These are phyloP conservation scores for Mrakia hoshinonis DNA, from an alignment of 768 basidiomycete genomes.

Conservation along the genomic window DNA sequence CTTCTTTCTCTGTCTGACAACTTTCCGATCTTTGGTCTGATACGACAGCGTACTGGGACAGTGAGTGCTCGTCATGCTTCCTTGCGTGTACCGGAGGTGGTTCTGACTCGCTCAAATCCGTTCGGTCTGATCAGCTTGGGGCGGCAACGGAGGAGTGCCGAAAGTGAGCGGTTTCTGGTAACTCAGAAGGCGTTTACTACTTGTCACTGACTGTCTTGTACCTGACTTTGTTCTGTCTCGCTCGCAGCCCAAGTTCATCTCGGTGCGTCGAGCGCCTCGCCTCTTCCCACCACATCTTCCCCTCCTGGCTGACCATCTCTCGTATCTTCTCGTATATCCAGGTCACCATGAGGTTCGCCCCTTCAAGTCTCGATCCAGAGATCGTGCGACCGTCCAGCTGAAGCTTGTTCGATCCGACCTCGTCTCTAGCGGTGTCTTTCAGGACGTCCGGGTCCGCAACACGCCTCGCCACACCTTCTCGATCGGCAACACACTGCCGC, in stretches of 20 bases:
- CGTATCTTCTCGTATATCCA: neutral
- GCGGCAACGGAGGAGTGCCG: too few species aligned
- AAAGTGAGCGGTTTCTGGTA: too few species aligned
- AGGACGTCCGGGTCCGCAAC: neutral
- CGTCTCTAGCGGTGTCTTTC: neutral
- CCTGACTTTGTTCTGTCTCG: neutral
- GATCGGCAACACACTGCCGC: neutral
- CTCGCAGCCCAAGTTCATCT: slow-evolving; percentile 8
- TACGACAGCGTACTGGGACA: too few species aligned
- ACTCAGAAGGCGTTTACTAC: neutral
- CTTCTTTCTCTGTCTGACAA: neutral
- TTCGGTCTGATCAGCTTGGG: too few species aligned
- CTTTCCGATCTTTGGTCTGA: neutral
- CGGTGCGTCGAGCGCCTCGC: neutral
- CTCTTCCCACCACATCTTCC: too few species aligned
- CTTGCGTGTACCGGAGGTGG: too few species aligned
- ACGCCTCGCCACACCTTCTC: neutral
- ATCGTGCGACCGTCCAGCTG: too few species aligned
- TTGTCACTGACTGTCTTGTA: too few species aligned
- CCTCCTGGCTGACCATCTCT: too few species aligned
- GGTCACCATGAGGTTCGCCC: neutral
- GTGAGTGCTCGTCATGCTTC: too few species aligned
- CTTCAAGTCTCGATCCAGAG: neutral
- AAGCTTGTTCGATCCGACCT: neutral
- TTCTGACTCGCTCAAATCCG: too few species aligned